These are phyloP conservation scores for Lactarius quietus DNA, from an alignment of 768 basidiomycete species.

Conservation along the genomic window DNA sequence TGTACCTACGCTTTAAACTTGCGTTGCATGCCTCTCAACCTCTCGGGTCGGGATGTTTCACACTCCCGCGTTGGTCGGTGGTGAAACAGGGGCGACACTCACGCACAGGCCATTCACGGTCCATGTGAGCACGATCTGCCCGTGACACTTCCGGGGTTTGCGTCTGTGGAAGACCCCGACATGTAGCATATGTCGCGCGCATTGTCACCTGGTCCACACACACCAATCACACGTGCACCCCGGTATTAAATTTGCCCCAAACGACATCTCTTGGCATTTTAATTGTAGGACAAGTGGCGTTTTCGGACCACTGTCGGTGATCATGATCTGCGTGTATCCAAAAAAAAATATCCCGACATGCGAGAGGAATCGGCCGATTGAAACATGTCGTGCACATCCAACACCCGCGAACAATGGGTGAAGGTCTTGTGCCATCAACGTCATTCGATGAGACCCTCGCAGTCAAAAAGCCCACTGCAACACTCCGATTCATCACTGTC, in stretches of 20 bases:
- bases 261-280: not conserved
- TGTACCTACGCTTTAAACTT: not conserved
- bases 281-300: not conserved
- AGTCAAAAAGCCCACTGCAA: slow-evolving; percentile 14
- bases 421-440: not conserved
- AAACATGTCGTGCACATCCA: not conserved
- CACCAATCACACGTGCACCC: not conserved
- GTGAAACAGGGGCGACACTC: not conserved
- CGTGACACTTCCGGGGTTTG: not conserved
- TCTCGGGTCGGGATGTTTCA: not conserved
- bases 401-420: not conserved
- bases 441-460: slow-evolving; percentile 6
- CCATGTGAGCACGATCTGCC: not conserved
- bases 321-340: not conserved
- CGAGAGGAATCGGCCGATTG: not conserved
- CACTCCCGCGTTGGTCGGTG: not conserved
- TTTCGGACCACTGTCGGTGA: not conserved
- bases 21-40: not conserved
- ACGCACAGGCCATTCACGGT: not conserved
- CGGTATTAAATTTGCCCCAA: not conserved
- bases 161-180: not conserved
- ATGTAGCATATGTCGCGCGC: not conserved
- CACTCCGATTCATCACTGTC: not conserved
- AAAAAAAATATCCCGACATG: not conserved
- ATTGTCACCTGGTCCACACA: not conserved